A percentile compares a stretch with the other conserved stretches of the same genome.
These are phyloP conservation scores for Psophocarpus tetragonolobus DNA, from an alignment of 306 rosid species.

Conservation along the genomic window DNA sequence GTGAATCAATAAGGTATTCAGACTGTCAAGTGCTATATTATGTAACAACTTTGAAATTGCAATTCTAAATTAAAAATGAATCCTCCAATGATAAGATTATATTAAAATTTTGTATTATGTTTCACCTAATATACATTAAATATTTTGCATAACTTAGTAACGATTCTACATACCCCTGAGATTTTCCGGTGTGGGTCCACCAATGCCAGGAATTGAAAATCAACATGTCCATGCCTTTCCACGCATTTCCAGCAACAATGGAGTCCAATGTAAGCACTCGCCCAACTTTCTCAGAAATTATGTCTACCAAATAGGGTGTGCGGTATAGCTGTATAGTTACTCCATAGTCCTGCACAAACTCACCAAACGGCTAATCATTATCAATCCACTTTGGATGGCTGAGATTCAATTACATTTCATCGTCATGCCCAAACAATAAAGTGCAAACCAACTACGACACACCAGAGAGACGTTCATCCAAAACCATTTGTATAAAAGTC, in stretches of 20 bases:
- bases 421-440: background rate
- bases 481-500: background rate
- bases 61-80: background rate
- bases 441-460: slow-evolving; percentile 28
- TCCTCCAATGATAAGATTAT: background rate
- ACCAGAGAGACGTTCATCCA: background rate
- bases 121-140: background rate
- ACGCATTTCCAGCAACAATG: slow-evolving; percentile 66
- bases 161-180: slow-evolving; percentile 63
- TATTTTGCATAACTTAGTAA: background rate
- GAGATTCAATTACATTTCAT: background rate
- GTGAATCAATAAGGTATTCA: background rate
- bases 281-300: slow-evolving; percentile 60
- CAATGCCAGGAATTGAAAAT: slow-evolving; percentile 97
- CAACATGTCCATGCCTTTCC: slow-evolving; percentile 85
- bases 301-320: slow-evolving; percentile 83
- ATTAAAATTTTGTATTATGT: background rate
- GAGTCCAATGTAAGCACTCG: slow-evolving; percentile 73
- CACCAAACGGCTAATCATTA: slow-evolving; percentile 11
- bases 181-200: slow-evolving; percentile 87
- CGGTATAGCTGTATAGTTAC: slow-evolving; percentile 69
- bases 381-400: slow-evolving; percentile 26
- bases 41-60: background rate
- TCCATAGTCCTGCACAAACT: slow-evolving; percentile 64
- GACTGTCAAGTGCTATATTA: background rate